Evolutionary conservation across 768 basidiomycete species (phyloP).

Genomic region (Sarcodon sp.): DNA sequence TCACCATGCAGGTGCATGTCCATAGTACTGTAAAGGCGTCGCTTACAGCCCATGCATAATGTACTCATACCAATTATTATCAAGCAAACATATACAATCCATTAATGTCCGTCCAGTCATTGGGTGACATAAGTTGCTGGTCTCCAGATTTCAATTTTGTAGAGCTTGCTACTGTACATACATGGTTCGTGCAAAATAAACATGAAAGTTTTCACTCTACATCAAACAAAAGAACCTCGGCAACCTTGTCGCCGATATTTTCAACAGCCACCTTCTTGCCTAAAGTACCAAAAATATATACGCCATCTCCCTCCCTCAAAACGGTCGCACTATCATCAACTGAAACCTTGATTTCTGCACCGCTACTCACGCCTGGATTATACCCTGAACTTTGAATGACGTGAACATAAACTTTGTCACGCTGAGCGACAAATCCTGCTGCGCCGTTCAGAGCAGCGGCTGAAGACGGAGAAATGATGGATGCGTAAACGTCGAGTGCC

Average conservation of each 20-base stretch:
- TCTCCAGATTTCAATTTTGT: no score
- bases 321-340: constrained; percentile 29
- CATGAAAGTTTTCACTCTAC: constrained; percentile 24
- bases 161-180: no score
- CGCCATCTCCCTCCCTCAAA: constrained; percentile 80
- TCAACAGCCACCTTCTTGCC: constrained; percentile 33
- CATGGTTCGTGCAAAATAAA: no score
- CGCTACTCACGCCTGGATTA: constrained; percentile 40
- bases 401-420: constrained; percentile 67
- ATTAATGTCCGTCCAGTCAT: no score
- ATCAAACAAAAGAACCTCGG: constrained; percentile 77
- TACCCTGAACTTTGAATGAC: constrained; percentile 80
- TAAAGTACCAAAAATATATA: constrained; percentile 47
- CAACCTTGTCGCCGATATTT: constrained; percentile 53
- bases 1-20: no score
- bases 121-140: no score
- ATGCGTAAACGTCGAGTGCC: constrained; percentile 58
- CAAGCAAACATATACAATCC: no score
- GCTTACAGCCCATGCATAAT: no score
- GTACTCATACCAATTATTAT: no score
- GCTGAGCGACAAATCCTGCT: constrained; percentile 10
- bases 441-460: constrained; percentile 38
- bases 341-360: constrained; percentile 43
- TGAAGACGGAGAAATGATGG: constrained; percentile 39
- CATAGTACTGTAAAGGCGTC: no score